Evolutionary conservation across 139 green algal species (phyloP).

Genomic region (Picochlorum sp.): DNA sequence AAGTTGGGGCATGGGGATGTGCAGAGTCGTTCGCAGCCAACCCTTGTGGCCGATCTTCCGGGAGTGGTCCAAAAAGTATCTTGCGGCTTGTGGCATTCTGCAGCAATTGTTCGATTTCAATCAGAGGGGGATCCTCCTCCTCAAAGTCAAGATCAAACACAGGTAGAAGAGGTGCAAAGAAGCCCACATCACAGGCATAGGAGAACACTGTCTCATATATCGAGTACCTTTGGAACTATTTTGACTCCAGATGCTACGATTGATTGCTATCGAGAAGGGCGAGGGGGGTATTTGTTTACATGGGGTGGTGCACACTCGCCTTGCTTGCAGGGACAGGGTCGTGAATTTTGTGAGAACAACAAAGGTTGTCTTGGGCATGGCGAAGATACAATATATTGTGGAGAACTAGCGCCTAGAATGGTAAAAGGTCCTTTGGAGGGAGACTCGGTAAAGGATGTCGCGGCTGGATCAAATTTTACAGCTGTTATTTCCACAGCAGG

Average conservation of each 20-base stretch:
- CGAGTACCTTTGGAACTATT: constrained; percentile 1
- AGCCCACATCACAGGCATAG: neutral
- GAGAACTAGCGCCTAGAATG: constrained; percentile 45
- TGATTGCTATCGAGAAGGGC: constrained; percentile 18
- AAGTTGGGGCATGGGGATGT: constrained; percentile 74
- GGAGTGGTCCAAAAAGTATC: constrained; percentile 44
- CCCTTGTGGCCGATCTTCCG: constrained; percentile 37
- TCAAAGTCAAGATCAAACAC: neutral
- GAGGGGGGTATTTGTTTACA: constrained; percentile 56
- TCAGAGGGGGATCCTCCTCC: constrained; percentile 1
- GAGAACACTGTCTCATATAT: neutral
- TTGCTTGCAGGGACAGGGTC: constrained; percentile 7
- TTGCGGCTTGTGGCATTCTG: constrained; percentile 91
- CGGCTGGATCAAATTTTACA: constrained; percentile 68
- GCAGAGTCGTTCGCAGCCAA: constrained; percentile 16
- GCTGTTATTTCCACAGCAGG: constrained; percentile 59
- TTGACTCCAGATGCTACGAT: neutral
- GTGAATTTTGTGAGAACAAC: constrained; percentile 29
- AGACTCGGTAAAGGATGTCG: constrained; percentile 41
- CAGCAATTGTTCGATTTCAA: constrained; percentile 41
- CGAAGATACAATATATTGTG: constrained; percentile 28
- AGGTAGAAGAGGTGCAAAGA: neutral
- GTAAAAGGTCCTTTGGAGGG: constrained; percentile 23
- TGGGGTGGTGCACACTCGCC: constrained; percentile 58
- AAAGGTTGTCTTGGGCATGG: constrained; percentile 68